These are phyloP conservation scores for Cichorium intybus DNA, from an alignment of 140 eudicot genomes.

Conservation along the genomic window DNA sequence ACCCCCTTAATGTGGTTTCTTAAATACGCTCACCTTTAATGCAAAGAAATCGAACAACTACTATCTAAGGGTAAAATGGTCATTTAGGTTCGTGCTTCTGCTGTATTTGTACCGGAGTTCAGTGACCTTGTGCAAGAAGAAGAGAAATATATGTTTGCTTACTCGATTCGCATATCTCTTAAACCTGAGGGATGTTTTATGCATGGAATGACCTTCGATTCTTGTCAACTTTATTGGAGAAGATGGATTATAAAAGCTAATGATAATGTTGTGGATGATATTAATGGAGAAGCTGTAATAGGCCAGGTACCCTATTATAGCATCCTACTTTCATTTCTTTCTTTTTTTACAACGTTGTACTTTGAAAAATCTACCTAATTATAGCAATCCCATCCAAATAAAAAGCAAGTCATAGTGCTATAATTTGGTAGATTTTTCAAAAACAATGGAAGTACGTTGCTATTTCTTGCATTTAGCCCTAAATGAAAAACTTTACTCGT, in stretches of 20 bases:
- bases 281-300: constrained; percentile 79
- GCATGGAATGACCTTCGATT: constrained; percentile 43
- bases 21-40: neutral
- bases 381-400: too few relatives aligned
- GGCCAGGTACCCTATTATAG: constrained; percentile 62
- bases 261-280: constrained; percentile 42
- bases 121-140: constrained; percentile 43
- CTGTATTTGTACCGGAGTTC: constrained; percentile 77
- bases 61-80: neutral
- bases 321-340: too few relatives aligned
- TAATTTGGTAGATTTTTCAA: too few relatives aligned
- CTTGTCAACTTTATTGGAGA: constrained; percentile 89
- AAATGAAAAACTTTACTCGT: too few relatives aligned
- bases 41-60: too few relatives aligned
- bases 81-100: constrained; percentile 83
- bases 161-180: constrained; percentile 86
- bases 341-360: too few relatives aligned
- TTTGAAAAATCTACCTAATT: too few relatives aligned
- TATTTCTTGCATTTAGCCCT: too few relatives aligned
- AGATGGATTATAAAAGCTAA: constrained; percentile 68
- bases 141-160: constrained; percentile 56
- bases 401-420: too few relatives aligned
- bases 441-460: too few relatives aligned
- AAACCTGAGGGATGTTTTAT: constrained; percentile 65
- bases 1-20: too few relatives aligned